Evolutionary conservation across 305 asterid species (phyloP).

Genomic region (Fraxinus paxiana): DNA sequence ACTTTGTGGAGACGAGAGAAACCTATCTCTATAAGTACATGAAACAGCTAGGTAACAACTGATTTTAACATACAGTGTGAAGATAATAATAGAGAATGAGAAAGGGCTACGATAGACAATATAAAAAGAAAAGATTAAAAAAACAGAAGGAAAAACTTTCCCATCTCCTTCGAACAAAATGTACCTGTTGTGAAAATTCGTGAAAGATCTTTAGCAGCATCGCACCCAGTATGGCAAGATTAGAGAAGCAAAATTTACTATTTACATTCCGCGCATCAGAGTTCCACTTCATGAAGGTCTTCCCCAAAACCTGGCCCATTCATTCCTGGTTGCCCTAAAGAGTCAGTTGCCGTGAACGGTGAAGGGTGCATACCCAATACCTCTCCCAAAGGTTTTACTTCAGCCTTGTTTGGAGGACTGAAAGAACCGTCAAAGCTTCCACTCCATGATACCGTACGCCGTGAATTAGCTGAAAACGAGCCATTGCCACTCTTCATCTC

Average conservation of each 20-base stretch:
- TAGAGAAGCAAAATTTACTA: conserved; percentile 29
- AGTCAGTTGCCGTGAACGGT: conserved; percentile 29
- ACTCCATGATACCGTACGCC: conserved; percentile 83
- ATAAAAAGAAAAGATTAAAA: background rate
- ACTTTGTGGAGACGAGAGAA: conserved; percentile 29
- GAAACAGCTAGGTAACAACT: conserved; percentile 31
- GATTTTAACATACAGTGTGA: conserved; percentile 34
- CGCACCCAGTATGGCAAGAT: conserved; percentile 23
- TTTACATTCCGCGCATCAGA: conserved; percentile 47
- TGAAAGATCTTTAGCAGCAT: conserved; percentile 21
- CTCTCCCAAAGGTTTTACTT: conserved; percentile 54
- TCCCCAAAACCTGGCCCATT: conserved; percentile 45
- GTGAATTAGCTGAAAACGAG: conserved; percentile 37
- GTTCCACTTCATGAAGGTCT: conserved; percentile 70
- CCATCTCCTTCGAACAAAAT: conserved; percentile 23
- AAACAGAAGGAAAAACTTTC: background rate
- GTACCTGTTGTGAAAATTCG: conserved; percentile 20
- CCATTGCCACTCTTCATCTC: conserved; percentile 24
- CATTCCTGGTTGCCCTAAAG: conserved; percentile 32
- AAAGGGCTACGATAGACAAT: background rate
- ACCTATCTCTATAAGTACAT: conserved; percentile 47
- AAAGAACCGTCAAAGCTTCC: conserved; percentile 51
- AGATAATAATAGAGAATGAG: background rate
- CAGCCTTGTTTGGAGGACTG: conserved; percentile 31
- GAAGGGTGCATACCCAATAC: conserved; percentile 43